Percentiles rank a stretch among this genome's conserved stretches.
Conservation (phyloP, 1,284 basidiomycete genomes). For the Sporisorium reilianum region DNA sequence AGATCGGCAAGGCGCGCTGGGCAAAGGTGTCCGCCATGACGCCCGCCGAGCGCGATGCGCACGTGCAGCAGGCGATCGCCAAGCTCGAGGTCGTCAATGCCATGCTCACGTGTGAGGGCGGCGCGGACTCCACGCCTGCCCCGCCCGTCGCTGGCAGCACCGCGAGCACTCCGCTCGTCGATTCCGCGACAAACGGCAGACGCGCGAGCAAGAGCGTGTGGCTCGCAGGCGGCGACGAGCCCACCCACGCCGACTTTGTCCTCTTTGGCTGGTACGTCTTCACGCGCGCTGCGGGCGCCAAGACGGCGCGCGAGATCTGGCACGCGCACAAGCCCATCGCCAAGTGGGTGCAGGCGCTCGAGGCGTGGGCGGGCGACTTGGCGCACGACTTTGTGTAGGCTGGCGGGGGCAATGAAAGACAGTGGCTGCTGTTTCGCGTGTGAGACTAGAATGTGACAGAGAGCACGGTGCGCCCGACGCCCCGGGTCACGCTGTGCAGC, state of each 20-base stretch:
- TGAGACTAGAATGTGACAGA: constrained; percentile 37
- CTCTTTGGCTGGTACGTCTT: constrained; percentile 59
- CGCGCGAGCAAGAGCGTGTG: constrained; percentile 26
- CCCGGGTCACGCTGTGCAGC: constrained; percentile 38
- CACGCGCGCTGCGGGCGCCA: constrained; percentile 37
- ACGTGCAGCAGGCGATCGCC: constrained; percentile 33
- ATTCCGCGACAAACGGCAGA: not conserved
- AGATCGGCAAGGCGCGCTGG: constrained; percentile 49
- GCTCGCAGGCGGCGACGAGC: constrained; percentile 50
- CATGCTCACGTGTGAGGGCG: constrained; percentile 40
- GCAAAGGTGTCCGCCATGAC: constrained; percentile 26
- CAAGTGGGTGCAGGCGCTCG: constrained; percentile 49
- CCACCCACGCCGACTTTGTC: constrained; percentile 59
- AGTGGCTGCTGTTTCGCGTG: too few species aligned
- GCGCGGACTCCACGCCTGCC: constrained; percentile 14
- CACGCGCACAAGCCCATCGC: constrained; percentile 32
- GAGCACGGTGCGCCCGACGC: constrained; percentile 56
- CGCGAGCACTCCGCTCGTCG: not conserved
- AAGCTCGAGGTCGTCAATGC: constrained; percentile 44
- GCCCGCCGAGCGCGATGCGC: constrained; percentile 23
- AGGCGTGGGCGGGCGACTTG: constrained; percentile 49
- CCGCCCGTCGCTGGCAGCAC: constrained; percentile 1
- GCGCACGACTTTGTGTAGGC: constrained; percentile 45
- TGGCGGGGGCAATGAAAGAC: not conserved
- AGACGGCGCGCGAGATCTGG: constrained; percentile 50